Base-by-base conservation (phyloP, 2,329 filamentous ascomycete genomes). In the Xylariaceae sp. region DNA sequence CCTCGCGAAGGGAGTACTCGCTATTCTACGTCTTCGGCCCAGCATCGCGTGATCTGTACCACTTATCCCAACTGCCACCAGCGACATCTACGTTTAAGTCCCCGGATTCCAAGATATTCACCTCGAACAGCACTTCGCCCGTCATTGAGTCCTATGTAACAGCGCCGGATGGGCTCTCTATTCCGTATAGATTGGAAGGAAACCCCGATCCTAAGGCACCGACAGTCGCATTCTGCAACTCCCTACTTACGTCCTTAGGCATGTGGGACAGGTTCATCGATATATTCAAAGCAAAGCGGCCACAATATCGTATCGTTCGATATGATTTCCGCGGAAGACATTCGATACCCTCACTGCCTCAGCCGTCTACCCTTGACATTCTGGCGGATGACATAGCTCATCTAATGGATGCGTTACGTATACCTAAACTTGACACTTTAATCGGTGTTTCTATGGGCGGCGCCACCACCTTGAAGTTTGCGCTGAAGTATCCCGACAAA, bases 371-470 rank as follows among this genome's bases (percentile, higher is more conserved):
- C 0, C 72, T 93, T 33, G 84, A 88, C 60, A 73, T 85, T 2
- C 77, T 94, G 0, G 82, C 88, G 3, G 78, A 81, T 6, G 91
- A 95, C 66, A 75, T 94, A 18, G 76, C 79, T 30, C 71, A 76
- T 0, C 70, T 96, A 0, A 81, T 95, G 3, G 78, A 86, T 47
- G 83, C 86, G 0, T 78, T 95, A 24, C 83, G 88, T 42, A 85
- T 92, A 35, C 77, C 81, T 8, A 81, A 82, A 64, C 83, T 89
- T 0, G 82, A 87, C 27, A 78, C 82, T 0, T 75, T 93, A 0
- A 76, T 94, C 16, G 91, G 91, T 16, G 91, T 95, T 3, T 90
- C 86, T 29, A 84, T 94, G 69, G 91, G 91, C 58, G 91, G 91
- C 46, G 89, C 87, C 2, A 94, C 91, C 1, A 80, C 86, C 1